A percentile compares a stretch with the other conserved stretches of the same genome.
Conservation (phyloP, 306 rosid genomes). For the Abrus precatorius region DNA sequence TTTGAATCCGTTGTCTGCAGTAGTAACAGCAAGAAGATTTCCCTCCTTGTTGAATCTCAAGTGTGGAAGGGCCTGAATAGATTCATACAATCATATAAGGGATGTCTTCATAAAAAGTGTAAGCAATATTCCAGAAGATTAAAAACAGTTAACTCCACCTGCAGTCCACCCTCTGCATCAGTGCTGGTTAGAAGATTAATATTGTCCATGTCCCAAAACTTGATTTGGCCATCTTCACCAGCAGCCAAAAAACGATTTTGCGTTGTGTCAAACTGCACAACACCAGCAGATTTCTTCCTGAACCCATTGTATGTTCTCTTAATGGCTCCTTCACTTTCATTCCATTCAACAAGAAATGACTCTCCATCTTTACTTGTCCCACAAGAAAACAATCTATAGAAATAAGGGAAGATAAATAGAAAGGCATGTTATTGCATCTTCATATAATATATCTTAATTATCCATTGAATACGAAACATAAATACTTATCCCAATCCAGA, state of each 20-base stretch:
- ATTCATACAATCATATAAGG: conserved; percentile 43
- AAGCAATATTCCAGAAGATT: conserved; percentile 31
- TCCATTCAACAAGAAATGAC: conserved; percentile 89
- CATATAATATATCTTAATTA: conserved; percentile 22
- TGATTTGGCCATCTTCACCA: conserved; percentile 87
- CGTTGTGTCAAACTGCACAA: conserved; percentile 86
- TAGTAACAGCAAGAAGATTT: conserved; percentile 85
- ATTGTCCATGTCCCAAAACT: conserved; percentile 93
- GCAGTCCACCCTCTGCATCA: conserved; percentile 85
- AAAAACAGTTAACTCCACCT: conserved; percentile 56
- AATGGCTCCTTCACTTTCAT: conserved; percentile 84
- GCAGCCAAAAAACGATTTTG: conserved; percentile 88
- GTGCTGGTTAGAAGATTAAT: conserved; percentile 57
- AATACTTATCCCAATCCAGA: conserved; percentile 3
- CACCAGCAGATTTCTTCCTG: conserved; percentile 79
- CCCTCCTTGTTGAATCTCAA: conserved; percentile 89
- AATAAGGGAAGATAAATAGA: conserved; percentile 4
- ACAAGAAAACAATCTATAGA: conserved; percentile 83
- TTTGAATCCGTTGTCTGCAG: conserved; percentile 78
- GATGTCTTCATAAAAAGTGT: conserved; percentile 2
- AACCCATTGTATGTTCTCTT: conserved; percentile 80
- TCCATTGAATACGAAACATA: background rate
- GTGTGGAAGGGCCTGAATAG: conserved; percentile 80
- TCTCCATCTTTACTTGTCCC: conserved; percentile 96
- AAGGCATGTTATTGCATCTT: conserved; percentile 23